Conservation (phyloP, 352 stramenopile species). For the Phytophthora quininea region DNA sequence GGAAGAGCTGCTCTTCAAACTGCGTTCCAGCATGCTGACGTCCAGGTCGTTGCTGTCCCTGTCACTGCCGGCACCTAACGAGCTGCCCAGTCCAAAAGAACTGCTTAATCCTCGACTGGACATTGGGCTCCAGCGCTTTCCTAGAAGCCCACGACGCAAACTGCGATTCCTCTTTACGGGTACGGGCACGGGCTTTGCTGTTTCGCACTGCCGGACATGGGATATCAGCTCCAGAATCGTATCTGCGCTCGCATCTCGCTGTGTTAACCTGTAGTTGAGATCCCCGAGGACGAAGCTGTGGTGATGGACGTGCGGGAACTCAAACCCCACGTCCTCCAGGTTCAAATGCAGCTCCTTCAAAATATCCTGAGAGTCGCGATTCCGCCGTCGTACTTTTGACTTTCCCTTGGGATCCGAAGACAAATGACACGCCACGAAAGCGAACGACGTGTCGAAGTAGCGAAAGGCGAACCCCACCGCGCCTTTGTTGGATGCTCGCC, state of each 20-base stretch:
- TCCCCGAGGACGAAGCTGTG: slow-evolving; percentile 91
- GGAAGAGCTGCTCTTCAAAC: slow-evolving; percentile 31
- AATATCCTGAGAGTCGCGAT: slow-evolving; percentile 74
- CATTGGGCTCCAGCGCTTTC: slow-evolving; percentile 42
- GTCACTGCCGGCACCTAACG: slow-evolving; percentile 27
- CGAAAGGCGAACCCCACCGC: slow-evolving; percentile 89
- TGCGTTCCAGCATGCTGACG: slow-evolving; percentile 48
- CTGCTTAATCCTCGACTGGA: slow-evolving; percentile 23
- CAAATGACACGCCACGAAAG: slow-evolving; percentile 89
- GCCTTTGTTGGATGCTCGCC: slow-evolving; percentile 89
- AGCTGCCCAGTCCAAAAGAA: slow-evolving; percentile 36
- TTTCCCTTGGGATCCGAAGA: slow-evolving; percentile 87
- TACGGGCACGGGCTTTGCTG: slow-evolving; percentile 20
- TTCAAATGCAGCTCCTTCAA: slow-evolving; percentile 84
- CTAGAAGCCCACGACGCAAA: slow-evolving; percentile 36
- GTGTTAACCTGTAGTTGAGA: slow-evolving; percentile 89
- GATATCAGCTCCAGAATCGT: slow-evolving; percentile 72
- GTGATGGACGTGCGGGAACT: slow-evolving; percentile 87
- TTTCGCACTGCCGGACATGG: slow-evolving; percentile 47
- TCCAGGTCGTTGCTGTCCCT: slow-evolving; percentile 38
- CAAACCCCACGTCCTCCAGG: slow-evolving; percentile 80
- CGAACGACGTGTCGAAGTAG: slow-evolving; percentile 88
- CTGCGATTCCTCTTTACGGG: slow-evolving; percentile 29
- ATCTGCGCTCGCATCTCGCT: slow-evolving; percentile 51
- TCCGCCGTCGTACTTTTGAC: slow-evolving; percentile 78